Conservation (phyloP, 192 early-diverging fungal species). For the Gamsiella multidivaricata region DNA sequence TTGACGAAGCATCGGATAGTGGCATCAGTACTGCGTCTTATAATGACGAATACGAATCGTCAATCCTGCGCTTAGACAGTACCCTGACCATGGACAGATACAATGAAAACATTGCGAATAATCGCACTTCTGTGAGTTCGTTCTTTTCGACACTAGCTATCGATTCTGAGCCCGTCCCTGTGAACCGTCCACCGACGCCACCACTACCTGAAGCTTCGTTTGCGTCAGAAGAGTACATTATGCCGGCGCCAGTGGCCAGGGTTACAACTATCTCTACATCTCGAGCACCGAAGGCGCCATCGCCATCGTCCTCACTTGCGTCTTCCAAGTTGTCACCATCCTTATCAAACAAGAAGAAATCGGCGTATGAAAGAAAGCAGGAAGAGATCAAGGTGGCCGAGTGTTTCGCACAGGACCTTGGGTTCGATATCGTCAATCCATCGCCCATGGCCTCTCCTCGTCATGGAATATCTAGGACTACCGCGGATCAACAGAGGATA, state of each 20-base stretch:
- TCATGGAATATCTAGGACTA: neutral
- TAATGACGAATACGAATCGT: conserved; percentile 24
- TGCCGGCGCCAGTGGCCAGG: conserved; percentile 37
- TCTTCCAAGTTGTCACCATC: neutral
- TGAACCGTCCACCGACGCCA: neutral
- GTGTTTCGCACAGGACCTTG: conserved; percentile 44
- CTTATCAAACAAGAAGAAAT: neutral
- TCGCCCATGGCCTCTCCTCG: conserved; percentile 21
- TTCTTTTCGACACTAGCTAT: conserved; percentile 34
- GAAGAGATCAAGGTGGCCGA: conserved; percentile 32
- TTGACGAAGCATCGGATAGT: too few relatives aligned
- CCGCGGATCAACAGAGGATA: neutral
- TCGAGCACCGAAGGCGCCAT: neutral
- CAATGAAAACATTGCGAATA: neutral
- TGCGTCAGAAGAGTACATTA: conserved; percentile 32
- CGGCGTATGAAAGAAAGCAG: conserved; percentile 8
- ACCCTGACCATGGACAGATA: conserved; percentile 24
- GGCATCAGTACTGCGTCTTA: too few relatives aligned
- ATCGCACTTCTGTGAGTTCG: conserved; percentile 40
- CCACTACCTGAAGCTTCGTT: conserved; percentile 12
- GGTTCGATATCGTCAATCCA: conserved; percentile 44
- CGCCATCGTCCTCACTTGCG: neutral
- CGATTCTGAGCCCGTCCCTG: conserved; percentile 24
- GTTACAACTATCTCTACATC: conserved; percentile 8
- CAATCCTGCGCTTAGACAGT: conserved; percentile 21